These are phyloP conservation scores for Quercus suber DNA, from an alignment of 306 rosid genomes.

Conservation along the genomic window DNA sequence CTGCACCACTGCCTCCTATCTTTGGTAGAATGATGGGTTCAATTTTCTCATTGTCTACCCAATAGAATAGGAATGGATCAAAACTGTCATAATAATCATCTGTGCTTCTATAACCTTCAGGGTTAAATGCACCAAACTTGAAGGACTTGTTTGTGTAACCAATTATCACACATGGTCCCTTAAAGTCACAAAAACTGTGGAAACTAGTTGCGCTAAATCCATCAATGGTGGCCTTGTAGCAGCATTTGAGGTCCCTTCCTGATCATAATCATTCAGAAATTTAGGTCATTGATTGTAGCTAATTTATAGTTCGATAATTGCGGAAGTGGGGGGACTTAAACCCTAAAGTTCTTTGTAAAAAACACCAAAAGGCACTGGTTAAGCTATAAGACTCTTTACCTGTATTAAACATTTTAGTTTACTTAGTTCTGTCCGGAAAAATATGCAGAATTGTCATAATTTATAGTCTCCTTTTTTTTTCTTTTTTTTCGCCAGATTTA, in stretches of 20 bases:
- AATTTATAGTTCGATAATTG: too few relatives aligned
- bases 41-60: conserved; percentile 31
- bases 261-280: conserved; percentile 11
- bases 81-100: conserved; percentile 85
- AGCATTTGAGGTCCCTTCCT: conserved; percentile 88
- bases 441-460: not conserved
- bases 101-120: conserved; percentile 96
- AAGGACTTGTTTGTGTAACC: conserved; percentile 78
- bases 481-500: not conserved
- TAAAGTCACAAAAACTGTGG: conserved; percentile 79
- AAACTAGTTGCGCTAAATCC: conserved; percentile 77
- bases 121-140: conserved; percentile 93
- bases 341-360: too few relatives aligned
- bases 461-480: not conserved
- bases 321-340: too few relatives aligned
- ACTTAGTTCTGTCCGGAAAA: not conserved
- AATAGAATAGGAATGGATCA: conserved; percentile 77
- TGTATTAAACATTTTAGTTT: too few relatives aligned
- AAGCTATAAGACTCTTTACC: too few relatives aligned
- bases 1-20: conserved; percentile 58
- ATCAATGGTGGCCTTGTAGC: conserved; percentile 76
- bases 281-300: not conserved
- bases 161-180: conserved; percentile 86
- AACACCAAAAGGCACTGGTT: too few relatives aligned
- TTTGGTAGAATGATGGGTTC: conserved; percentile 47